Conservation (phyloP, 2,329 filamentous ascomycete species). For the Dactylella cylindrospora region DNA sequence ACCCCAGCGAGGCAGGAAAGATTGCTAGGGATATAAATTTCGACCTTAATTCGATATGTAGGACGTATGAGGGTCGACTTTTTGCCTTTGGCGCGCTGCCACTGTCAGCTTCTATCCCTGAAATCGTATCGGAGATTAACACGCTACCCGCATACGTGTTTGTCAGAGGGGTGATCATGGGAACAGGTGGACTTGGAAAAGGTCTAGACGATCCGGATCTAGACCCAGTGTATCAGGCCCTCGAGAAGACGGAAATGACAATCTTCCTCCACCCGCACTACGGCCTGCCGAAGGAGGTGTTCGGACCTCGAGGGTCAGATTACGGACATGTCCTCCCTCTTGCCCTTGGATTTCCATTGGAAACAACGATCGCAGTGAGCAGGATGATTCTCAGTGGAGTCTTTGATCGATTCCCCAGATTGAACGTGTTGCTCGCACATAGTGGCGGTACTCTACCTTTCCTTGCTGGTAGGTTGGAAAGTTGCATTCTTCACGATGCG, state of each 20-base stretch:
- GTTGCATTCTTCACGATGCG: constrained; percentile 79
- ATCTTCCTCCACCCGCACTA: constrained; percentile 93
- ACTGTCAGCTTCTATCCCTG: constrained; percentile 65
- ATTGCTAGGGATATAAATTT: constrained; percentile 72
- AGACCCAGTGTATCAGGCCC: constrained; percentile 69
- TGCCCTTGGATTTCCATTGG: constrained; percentile 75
- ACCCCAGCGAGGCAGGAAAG: constrained; percentile 61
- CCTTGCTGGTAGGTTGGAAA: constrained; percentile 82
- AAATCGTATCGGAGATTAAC: constrained; percentile 66
- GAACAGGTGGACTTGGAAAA: constrained; percentile 75
- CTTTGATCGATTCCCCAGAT: constrained; percentile 70
- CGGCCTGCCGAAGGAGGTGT: constrained; percentile 77
- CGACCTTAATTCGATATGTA: constrained; percentile 74
- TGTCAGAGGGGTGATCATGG: constrained; percentile 83
- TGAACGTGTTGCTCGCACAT: constrained; percentile 80
- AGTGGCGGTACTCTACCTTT: constrained; percentile 87
- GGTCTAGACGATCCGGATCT: constrained; percentile 77
- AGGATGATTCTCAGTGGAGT: constrained; percentile 85
- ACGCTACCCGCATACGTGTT: constrained; percentile 64
- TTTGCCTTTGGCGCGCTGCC: constrained; percentile 84
- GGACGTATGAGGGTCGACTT: constrained; percentile 64
- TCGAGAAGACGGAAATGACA: constrained; percentile 66
- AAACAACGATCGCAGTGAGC: constrained; percentile 86
- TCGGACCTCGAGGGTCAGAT: constrained; percentile 68
- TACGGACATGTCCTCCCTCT: constrained; percentile 88